These are phyloP conservation scores for Lentinula aciculospora DNA, from an alignment of 768 basidiomycete genomes.

Conservation along the genomic window DNA sequence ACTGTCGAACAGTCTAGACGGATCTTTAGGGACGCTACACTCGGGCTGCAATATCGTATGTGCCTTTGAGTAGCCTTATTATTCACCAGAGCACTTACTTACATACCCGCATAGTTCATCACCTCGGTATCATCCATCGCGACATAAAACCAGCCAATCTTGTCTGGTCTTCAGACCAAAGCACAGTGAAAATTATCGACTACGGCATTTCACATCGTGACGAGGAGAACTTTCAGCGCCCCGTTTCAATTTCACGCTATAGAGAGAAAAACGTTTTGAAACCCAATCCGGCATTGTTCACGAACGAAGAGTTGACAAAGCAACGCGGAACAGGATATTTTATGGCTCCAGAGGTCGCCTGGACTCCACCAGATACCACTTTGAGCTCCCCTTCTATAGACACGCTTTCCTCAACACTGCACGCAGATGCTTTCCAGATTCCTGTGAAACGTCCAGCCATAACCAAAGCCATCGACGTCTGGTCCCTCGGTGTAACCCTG, in stretches of 20 bases:
- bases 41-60: conserved; percentile 39
- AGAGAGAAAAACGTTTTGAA: conserved; percentile 8
- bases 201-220: conserved; percentile 48
- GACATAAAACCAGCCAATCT: conserved; percentile 92
- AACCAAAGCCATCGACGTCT: conserved; percentile 41
- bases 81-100: neutral
- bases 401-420: neutral
- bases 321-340: conserved; percentile 38
- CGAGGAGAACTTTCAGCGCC: conserved; percentile 7
- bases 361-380: conserved; percentile 23
- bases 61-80: conserved; percentile 1
- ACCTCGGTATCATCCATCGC: conserved; percentile 69
- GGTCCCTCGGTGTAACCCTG: conserved; percentile 42
- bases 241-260: neutral
- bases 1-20: conserved; percentile 31
- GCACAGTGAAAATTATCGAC: conserved; percentile 83
- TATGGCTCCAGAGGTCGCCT: conserved; percentile 39
- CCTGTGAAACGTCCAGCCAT: conserved; percentile 27
- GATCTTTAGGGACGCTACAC: conserved; percentile 34
- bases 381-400: neutral
- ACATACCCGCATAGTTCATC: conserved; percentile 24
- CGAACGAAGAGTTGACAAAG: conserved; percentile 31
- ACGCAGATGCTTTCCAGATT: neutral
- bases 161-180: conserved; percentile 42
- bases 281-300: conserved; percentile 26